Evolutionary conservation across 768 basidiomycete genomes (phyloP).

Genomic region (Boletus rufocinnamomeus): DNA sequence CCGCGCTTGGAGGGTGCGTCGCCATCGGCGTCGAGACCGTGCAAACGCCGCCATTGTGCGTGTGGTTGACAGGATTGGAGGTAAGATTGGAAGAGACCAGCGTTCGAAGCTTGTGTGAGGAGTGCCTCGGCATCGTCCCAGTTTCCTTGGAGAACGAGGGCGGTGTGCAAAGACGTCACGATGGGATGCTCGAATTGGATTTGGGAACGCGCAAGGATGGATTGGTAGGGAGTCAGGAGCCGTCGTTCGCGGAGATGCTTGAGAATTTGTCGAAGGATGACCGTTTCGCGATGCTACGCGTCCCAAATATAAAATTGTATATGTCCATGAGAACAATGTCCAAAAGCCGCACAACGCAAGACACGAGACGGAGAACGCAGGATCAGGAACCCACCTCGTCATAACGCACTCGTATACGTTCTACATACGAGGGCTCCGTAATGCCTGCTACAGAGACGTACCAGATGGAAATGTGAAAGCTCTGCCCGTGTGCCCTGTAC

Average conservation of each 20-base stretch:
- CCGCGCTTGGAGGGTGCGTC: constrained; percentile 69
- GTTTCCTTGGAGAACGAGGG: constrained; percentile 65
- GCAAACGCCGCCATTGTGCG: constrained; percentile 60
- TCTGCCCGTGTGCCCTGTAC: constrained; percentile 64
- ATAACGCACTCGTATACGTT: constrained; percentile 50
- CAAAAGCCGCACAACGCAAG: neutral
- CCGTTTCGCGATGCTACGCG: constrained; percentile 63
- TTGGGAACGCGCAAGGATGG: constrained; percentile 25
- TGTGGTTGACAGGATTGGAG: constrained; percentile 56
- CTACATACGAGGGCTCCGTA: constrained; percentile 55
- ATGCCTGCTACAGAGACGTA: constrained; percentile 65
- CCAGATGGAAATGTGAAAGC: constrained; percentile 83
- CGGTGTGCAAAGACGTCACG: constrained; percentile 62
- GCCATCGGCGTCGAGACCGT: constrained; percentile 60
- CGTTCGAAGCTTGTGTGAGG: constrained; percentile 49
- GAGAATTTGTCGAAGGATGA: constrained; percentile 55
- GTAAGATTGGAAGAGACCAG: constrained; percentile 63
- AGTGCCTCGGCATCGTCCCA: constrained; percentile 60
- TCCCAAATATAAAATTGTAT: neutral
- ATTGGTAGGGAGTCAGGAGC: constrained; percentile 58
- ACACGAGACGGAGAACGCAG: neutral
- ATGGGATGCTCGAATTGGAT: constrained; percentile 63
- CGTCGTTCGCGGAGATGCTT: constrained; percentile 73
- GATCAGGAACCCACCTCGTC: constrained; percentile 55
- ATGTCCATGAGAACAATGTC: neutral